Evolutionary conservation across 2,329 filamentous ascomycete genomes (phyloP), one percentile per base, ranked within the genome.

Genomic region (Claviceps purpurea): DNA sequence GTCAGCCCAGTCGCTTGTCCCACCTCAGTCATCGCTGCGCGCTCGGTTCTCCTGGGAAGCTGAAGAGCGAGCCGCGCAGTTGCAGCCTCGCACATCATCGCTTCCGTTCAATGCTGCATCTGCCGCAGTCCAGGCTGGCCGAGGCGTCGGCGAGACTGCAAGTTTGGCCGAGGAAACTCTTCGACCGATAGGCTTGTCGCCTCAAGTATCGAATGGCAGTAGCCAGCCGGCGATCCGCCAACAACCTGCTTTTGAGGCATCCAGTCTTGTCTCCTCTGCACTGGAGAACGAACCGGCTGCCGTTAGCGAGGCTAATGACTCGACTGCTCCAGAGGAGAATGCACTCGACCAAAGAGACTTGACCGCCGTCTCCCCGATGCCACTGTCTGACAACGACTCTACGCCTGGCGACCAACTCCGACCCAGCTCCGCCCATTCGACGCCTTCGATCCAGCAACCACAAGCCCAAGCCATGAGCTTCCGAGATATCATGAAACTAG

Each of bases 401-500:
- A 61, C 63, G 7, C 46, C 62, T 18, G 54, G 53, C 11, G 39
- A 30, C 7, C 53, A 49, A 3, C 14, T 20, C 6, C 47, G 42
- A 30, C 16, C 44, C n/a, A 24, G n/a, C 7, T 22, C 52, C 16
- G 20, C 43, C 13, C 13, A 14, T 5, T 51, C 56, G 30, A 50
- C 55, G 6, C 50, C 56, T n/a, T 52, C 57, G 54, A 18, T 52
- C 22, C 50, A 58, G 48, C 50, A 48, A 26, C 45, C 52, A 24
- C 55, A 52, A 24, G 47, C 61, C 11, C 61, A 61, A 47, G 70
- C 78, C 40, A 74, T 77, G 56, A 72, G 77, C 1, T 90, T 94
- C 67, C 79, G 82, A 49, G 85, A 95, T 53, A 95, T 96, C 55
- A 74, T 89, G 60, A 80, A 78, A 8, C 74, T 93, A 49, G 74